Base-by-base conservation (phyloP, 2,329 filamentous ascomycete species). In the Purpureocillium takamizusanense region DNA sequence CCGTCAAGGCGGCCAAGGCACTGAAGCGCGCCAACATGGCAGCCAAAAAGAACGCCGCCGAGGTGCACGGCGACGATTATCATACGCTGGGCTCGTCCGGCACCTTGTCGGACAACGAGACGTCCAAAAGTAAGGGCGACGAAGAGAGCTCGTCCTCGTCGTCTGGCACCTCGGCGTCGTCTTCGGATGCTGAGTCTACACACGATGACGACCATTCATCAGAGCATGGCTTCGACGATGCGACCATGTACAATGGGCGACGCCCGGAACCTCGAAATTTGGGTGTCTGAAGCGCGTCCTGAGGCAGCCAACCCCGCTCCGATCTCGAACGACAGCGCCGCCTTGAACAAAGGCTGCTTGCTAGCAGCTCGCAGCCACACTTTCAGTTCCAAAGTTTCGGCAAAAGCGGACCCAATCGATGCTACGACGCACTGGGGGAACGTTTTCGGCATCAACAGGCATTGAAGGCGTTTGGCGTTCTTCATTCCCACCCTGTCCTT, bases 1-100 rank as follows among this genome's bases (percentile, higher is more conserved):
- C 60, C 16, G 38, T 56, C 29, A 60, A 56, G 42, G 60, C 60
- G 4, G 52, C 55, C 13, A 51, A 50, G 36, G 60, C 58, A 7
- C 46, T 75, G 46, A 65, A 66, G 38, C 65, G 69, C 44, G 72
- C 72, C 10, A 72, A 74, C 38, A 68, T 75, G 49, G 54, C 59
- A 28, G 51, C 51, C 23, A 59, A 60, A 45, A 61, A 59, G 42
- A 58, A 54, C 30, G 46, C 56, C 15, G 32, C 40, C 18, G 40
- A 44, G 12, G 64, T 68, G 37, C 61, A 67, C 14, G 55, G 62
- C 10, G 66, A 69, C 40, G 64, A 63, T 28, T 71, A 66, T 45
- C 60, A 59, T 39, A 67, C 66, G 49, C 57, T 70, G 43, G 56
- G 62, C 14, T 72, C 69, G 10, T 64, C 69, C 4, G 57, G 60